A percentile compares a stretch with the other conserved stretches of the same genome.
These are phyloP conservation scores for Ogataea dorogensis DNA, from an alignment of 805 yeast genomes.

Conservation along the genomic window DNA sequence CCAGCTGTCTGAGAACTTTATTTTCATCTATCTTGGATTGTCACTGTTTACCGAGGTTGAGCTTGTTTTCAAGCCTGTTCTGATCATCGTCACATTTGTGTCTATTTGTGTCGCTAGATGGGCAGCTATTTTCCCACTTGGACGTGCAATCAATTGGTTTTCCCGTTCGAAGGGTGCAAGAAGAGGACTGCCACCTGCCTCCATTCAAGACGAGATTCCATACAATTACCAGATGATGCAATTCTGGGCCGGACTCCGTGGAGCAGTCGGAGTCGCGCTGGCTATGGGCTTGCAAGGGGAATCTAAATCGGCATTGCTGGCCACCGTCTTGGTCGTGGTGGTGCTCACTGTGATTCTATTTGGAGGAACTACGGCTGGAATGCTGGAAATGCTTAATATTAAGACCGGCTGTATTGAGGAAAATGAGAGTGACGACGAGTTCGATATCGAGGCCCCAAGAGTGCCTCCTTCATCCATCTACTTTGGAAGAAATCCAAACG, in stretches of 20 bases:
- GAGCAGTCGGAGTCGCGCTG: constrained; percentile 98
- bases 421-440: constrained; percentile 86
- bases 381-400: constrained; percentile 93
- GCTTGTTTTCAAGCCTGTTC: constrained; percentile 87
- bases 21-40: constrained; percentile 90
- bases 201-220: constrained; percentile 81
- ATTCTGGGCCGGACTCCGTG: constrained; percentile 98
- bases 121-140: constrained; percentile 95
- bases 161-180: constrained; percentile 58
- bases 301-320: constrained; percentile 79
- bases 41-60: constrained; percentile 96
- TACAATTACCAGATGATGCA: constrained; percentile 98
- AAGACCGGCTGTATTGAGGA: constrained; percentile 88
- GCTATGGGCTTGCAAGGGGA: constrained; percentile 98
- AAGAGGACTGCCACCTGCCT: constrained; percentile 37
- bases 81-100: constrained; percentile 84
- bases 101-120: constrained; percentile 94
- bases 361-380: constrained; percentile 98
- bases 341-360: constrained; percentile 93
- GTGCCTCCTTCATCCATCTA: constrained; percentile 22
- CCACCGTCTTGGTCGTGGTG: constrained; percentile 95
- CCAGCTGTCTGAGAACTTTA: constrained; percentile 93
- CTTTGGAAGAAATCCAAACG: constrained; percentile 9
- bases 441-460: constrained; percentile 78
- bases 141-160: constrained; percentile 78